Percentiles rank a stretch among this genome's conserved stretches.
phyloP scores from a whole-genome alignment of 129 eudicot species.

The sunflower (Helianthus annuus) region HanXRQr2.0-SUNRISE NC_035448.2:66413537-66414036 shows the following conservation, averaged over 20 bases:
- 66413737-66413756: conserved; percentile 20
- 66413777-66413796: conserved; percentile 86
- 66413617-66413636: conserved; percentile 88
- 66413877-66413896: conserved; percentile 93
- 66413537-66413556: too few relatives aligned
- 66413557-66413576: too few relatives aligned
- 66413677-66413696: conserved; percentile 34
- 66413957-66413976: conserved; percentile 75
- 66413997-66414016: too few relatives aligned
- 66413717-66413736: conserved; percentile 8
- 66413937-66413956: conserved; percentile 68
- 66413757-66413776: conserved; percentile 79
- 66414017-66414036: not conserved
- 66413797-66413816: conserved; percentile 92
- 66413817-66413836: conserved; percentile 80
- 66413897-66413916: conserved; percentile 97
- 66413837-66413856: conserved; percentile 88
- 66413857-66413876: conserved; percentile 80
- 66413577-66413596: not conserved
- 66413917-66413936: conserved; percentile 71
- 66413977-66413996: conserved; percentile 79
- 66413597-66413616: conserved; percentile 94
- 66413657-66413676: conserved; percentile 92
- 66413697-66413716: conserved; percentile 7
- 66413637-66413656: conserved; percentile 85